phyloP scores from a whole-genome alignment of 345 rosid genomes.

The Acer saccharum region DNA sequence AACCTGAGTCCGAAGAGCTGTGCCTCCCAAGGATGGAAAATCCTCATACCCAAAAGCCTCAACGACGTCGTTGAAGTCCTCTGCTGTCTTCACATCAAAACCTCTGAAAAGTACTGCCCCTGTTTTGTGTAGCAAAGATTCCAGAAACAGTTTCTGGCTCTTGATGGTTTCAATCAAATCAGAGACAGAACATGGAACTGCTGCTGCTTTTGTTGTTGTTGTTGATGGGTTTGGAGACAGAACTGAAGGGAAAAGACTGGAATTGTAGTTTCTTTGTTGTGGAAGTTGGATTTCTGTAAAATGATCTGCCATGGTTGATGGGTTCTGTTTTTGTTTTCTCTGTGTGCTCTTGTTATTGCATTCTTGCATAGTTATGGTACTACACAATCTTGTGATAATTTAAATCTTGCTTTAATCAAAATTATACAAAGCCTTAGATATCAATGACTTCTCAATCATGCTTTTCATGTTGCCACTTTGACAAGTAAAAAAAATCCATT shows the following conservation, averaged over 20 bases:
- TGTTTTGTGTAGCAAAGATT: constrained; percentile 55
- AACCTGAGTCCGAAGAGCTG: constrained; percentile 75
- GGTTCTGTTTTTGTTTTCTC: no score
- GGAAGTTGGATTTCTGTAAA: constrained; percentile 50
- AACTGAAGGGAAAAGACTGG: constrained; percentile 58
- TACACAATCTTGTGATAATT: no score
- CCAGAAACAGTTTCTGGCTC: constrained; percentile 51
- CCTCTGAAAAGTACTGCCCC: constrained; percentile 61
- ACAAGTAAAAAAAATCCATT: no score
- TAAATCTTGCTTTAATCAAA: no score
- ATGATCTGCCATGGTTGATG: no score
- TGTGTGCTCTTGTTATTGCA: no score
- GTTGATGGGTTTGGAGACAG: constrained; percentile 37
- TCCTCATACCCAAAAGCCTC: constrained; percentile 57
- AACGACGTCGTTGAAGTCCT: constrained; percentile 81
- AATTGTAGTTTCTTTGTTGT: constrained; percentile 48
- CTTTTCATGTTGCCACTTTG: no score
- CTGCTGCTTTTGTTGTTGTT: no score
- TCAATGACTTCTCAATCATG: no score
- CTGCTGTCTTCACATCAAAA: constrained; percentile 58
- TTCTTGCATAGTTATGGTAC: no score
- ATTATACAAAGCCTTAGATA: no score
- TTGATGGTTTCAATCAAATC: constrained; percentile 37
- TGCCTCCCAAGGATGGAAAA: constrained; percentile 58
- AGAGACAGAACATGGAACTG: constrained; percentile 29